These are phyloP conservation scores for Podila verticillata DNA, from an alignment of 192 early-diverging fungal genomes.

Conservation along the genomic window DNA sequence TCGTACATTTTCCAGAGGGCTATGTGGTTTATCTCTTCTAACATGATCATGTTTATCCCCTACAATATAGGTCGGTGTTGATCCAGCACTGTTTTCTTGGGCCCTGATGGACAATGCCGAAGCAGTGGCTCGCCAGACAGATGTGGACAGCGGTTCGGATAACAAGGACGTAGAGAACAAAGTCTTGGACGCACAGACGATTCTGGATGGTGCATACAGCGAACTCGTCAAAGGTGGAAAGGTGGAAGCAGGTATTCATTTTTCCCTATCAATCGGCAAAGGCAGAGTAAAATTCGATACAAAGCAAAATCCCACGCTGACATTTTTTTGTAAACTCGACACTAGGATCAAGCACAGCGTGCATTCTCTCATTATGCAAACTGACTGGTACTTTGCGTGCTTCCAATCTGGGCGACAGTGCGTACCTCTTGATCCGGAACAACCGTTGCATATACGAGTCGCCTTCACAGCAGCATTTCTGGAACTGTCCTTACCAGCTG, in stretches of 20 bases:
- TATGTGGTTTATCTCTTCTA: neutral
- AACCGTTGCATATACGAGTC: slow-evolving; percentile 64
- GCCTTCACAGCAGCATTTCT: slow-evolving; percentile 70
- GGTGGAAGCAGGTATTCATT: slow-evolving; percentile 55
- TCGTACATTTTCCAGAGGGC: neutral
- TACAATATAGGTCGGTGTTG: slow-evolving; percentile 44
- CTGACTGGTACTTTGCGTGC: slow-evolving; percentile 61
- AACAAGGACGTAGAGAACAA: slow-evolving; percentile 31
- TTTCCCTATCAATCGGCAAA: neutral
- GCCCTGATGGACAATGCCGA: slow-evolving; percentile 70
- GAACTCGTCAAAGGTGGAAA: slow-evolving; percentile 59
- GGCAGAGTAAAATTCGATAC: too few species aligned
- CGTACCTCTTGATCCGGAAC: slow-evolving; percentile 64
- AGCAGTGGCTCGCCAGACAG: slow-evolving; percentile 48
- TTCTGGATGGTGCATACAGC: slow-evolving; percentile 60
- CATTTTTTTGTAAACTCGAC: neutral
- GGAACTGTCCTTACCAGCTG: slow-evolving; percentile 71
- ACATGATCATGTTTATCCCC: neutral
- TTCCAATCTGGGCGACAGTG: slow-evolving; percentile 66
- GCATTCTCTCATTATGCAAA: slow-evolving; percentile 65
- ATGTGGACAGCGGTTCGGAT: slow-evolving; percentile 15
- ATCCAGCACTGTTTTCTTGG: slow-evolving; percentile 66
- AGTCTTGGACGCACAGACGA: slow-evolving; percentile 59
- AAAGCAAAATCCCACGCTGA: too few species aligned
- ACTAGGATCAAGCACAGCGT: slow-evolving; percentile 64